A percentile compares a stretch with the other conserved stretches of the same genome.
Evolutionary conservation across 306 rosid genomes (phyloP).

Genomic region (Trichosanthes truncata): DNA sequence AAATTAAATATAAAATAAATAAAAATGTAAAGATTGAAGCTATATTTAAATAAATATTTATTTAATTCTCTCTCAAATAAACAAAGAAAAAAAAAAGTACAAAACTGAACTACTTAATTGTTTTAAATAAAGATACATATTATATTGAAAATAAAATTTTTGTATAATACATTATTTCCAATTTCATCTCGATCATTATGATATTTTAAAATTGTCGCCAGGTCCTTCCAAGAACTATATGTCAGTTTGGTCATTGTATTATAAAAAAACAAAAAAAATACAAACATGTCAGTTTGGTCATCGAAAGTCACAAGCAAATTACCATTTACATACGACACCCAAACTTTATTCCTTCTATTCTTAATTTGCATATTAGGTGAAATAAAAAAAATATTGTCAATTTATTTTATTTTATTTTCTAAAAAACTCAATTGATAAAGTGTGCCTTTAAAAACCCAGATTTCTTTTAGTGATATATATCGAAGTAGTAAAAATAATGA

Average conservation of each 20-base stretch:
- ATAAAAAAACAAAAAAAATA: background rate
- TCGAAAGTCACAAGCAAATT: background rate
- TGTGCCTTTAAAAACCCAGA: no score
- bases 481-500: no score
- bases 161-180: no score
- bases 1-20: background rate
- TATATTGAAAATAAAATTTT: background rate
- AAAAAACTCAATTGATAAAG: no score
- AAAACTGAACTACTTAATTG: background rate
- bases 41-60: background rate
- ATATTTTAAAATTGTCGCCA: background rate
- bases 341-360: background rate
- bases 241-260: background rate
- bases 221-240: background rate
- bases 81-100: background rate
- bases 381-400: background rate
- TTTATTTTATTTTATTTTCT: no score
- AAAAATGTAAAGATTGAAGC: background rate
- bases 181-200: background rate
- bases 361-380: background rate
- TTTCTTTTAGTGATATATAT: no score
- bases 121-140: no score
- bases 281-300: background rate
- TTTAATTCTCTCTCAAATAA: background rate
- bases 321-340: conserved; percentile 1